Conservation (phyloP, 179 eudicot species). For the Beta lomatogona region DNA sequence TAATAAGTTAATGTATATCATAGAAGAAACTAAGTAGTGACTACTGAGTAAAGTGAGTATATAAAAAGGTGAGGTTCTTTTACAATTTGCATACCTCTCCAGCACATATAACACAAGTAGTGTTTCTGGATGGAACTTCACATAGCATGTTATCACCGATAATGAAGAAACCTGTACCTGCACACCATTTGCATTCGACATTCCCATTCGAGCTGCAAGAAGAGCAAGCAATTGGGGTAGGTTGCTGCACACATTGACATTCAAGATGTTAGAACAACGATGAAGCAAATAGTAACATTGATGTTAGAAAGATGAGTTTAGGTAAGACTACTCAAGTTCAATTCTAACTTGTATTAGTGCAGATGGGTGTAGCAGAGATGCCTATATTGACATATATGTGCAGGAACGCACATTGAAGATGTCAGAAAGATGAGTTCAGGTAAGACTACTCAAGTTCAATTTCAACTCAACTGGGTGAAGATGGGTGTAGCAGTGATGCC, state of each 20-base stretch:
- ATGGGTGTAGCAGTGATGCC: no score
- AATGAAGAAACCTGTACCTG: slow-evolving; percentile 81
- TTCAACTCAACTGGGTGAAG: no score
- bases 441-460: no score
- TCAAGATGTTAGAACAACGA: slow-evolving; percentile 2
- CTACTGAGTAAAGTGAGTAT: background rate
- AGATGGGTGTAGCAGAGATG: no score
- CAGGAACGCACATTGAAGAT: no score
- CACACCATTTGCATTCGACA: slow-evolving; percentile 85
- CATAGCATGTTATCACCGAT: slow-evolving; percentile 89
- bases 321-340: no score
- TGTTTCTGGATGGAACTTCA: slow-evolving; percentile 77
- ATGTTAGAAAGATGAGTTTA: no score
- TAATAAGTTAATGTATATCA: background rate
- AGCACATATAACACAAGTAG: slow-evolving; percentile 67
- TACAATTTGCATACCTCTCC: slow-evolving; percentile 56
- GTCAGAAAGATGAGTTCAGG: no score
- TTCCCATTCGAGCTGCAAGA: slow-evolving; percentile 69
- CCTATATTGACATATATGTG: no score
- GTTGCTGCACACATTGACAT: slow-evolving; percentile 55
- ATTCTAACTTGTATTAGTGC: no score
- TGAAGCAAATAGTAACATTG: no score
- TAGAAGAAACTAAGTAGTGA: background rate
- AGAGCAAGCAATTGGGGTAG: slow-evolving; percentile 63
- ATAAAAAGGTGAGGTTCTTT: background rate